Conservation (phyloP, 2,329 filamentous ascomycete species). For the Pseudocercospora fuligena region DNA sequence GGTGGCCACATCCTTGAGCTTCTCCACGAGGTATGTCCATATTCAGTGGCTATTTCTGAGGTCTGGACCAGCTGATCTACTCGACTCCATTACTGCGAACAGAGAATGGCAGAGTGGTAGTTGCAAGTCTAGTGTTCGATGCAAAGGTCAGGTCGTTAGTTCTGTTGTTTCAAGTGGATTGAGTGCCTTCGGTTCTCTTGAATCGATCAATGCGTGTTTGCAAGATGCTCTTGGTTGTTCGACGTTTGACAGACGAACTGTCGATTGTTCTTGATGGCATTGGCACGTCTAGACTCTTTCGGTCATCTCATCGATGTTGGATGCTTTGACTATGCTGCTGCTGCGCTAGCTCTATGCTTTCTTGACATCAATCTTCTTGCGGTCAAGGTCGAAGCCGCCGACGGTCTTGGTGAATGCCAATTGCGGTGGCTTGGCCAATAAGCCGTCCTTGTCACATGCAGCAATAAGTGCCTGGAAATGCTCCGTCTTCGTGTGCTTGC, state of each 20-base stretch:
- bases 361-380: conserved; percentile 20
- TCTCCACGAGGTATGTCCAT: not conserved
- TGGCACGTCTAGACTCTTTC: not conserved
- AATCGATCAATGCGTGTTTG: not conserved
- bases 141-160: too few species aligned
- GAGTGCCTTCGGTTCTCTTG: too few species aligned
- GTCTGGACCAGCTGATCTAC: not conserved
- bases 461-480: not conserved
- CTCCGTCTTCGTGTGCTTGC: not conserved
- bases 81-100: not conserved
- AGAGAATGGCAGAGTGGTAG: too few species aligned
- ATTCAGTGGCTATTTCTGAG: not conserved
- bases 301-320: not conserved
- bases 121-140: too few species aligned
- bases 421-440: not conserved
- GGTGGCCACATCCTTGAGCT: not conserved
- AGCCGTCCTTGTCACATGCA: not conserved
- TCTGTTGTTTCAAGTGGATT: too few species aligned
- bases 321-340: not conserved
- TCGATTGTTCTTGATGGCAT: not conserved
- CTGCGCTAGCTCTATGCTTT: not conserved
- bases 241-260: not conserved
- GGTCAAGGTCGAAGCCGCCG: conserved; percentile 31
- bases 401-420: conserved; percentile 25
- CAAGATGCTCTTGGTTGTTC: not conserved